Evolutionary conservation across 148 eudicot species (phyloP).

Genomic region (Persicaria tinctoria): DNA sequence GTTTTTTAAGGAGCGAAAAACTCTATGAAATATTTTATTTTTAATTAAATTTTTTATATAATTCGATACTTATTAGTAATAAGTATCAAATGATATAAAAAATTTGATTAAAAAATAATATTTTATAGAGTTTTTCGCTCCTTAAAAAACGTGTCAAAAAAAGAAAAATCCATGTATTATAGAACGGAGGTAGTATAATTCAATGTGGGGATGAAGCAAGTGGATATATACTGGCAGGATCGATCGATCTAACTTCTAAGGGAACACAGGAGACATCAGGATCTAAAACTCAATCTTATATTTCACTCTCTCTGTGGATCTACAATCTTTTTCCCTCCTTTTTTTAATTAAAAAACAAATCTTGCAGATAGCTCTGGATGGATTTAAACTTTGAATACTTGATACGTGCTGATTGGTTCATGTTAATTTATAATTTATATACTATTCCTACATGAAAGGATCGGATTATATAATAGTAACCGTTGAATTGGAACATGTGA

Average conservation of each 20-base stretch:
- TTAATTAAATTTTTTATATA: too few relatives aligned
- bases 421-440: not conserved
- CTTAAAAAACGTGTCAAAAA: too few relatives aligned
- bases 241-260: not conserved
- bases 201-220: not conserved
- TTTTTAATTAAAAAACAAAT: not conserved
- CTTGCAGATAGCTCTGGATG: not conserved
- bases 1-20: too few relatives aligned
- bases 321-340: not conserved
- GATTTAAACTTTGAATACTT: not conserved
- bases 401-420: not conserved
- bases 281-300: not conserved
- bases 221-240: not conserved
- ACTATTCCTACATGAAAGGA: not conserved
- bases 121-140: too few relatives aligned
- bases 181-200: too few relatives aligned
- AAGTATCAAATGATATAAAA: too few relatives aligned
- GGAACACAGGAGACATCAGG: not conserved
- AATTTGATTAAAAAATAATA: too few relatives aligned
- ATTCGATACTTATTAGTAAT: too few relatives aligned
- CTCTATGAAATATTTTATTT: too few relatives aligned
- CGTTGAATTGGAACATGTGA: conserved; percentile 3
- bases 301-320: not conserved
- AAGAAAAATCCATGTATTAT: too few relatives aligned
- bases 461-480: not conserved